Evolutionary conservation across 441 rosid genomes (phyloP).

Genomic region (Croton setiger): DNA sequence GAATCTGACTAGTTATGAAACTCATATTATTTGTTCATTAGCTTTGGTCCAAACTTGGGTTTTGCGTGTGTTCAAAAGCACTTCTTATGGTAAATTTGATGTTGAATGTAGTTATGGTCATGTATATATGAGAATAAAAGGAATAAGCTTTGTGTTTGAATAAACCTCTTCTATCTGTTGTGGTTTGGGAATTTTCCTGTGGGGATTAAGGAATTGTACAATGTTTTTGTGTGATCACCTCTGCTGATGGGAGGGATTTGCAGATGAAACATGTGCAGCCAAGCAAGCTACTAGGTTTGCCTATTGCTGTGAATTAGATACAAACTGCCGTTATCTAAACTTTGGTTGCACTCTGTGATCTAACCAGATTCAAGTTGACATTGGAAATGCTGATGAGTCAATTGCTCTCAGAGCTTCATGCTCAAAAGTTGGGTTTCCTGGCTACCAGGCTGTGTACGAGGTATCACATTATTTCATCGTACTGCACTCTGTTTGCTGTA

Average conservation of each 20-base stretch:
- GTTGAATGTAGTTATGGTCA: neutral
- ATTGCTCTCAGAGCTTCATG: constrained; percentile 69
- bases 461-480: constrained; percentile 35
- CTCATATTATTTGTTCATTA: neutral
- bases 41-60: neutral
- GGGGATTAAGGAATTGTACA: neutral
- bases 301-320: neutral
- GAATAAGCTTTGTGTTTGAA: neutral
- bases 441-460: constrained; percentile 83
- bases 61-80: neutral
- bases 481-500: neutral
- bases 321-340: constrained; percentile 8
- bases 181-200: too few relatives aligned
- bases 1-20: neutral
- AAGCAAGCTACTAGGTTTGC: neutral
- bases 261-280: neutral
- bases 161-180: too few relatives aligned
- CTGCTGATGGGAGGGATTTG: neutral
- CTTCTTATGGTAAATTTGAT: neutral
- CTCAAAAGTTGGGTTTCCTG: constrained; percentile 68
- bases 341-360: constrained; percentile 17
- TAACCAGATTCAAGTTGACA: constrained; percentile 73
- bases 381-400: constrained; percentile 53
- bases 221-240: neutral
- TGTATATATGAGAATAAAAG: neutral